Evolutionary conservation across 257 asterid species (phyloP), one percentile per base, ranked within the genome.

Genomic region (Henckelia pumila): DNA sequence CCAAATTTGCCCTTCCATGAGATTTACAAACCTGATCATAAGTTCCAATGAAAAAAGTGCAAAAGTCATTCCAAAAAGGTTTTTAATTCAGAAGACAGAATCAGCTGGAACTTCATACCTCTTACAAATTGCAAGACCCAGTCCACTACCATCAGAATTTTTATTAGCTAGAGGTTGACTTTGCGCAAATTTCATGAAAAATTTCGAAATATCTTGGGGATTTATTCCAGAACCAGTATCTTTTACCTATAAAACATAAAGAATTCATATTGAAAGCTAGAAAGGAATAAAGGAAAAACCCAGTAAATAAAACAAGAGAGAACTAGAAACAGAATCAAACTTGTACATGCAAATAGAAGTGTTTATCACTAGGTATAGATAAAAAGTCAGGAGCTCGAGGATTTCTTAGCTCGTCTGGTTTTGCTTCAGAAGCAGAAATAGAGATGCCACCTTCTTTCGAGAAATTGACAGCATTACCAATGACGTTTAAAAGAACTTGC

Each of bases 101-200:
- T 33, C 40, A 33, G n/a, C n/a, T n/a, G 8, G 14, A 33, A 33
- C 13, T 33, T 2, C 40, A 33, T 80, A 88, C 95, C 93, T 78
- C 77, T 80, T 80, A 81, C 93, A 86, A 68, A 88, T 86, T 71
- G 93, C 93, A 44, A 88, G 93, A 7, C 95, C 95, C 13, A 88
- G 82, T 74, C 90, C 84, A 7, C 83, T 75, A 63, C 85, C 79
- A 57, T 75, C 70, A 49, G 68, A 79, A 20, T 59, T 75, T 29
- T 75, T 79, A 66, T 59, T 73, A 58, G 85, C 78, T 21, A 80
- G 62, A 67, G 72, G 66, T 20, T 63, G 72, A 3, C 77, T 10
- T 75, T 81, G 78, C 0, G 80, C 68, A 61, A 84, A 88, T 77
- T 78, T 88, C 77, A 78, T 86, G 76, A 88, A 88, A 21, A 86